These are phyloP conservation scores for Populus hybrid DNA, from an alignment of 441 rosid genomes.

Conservation along the genomic window DNA sequence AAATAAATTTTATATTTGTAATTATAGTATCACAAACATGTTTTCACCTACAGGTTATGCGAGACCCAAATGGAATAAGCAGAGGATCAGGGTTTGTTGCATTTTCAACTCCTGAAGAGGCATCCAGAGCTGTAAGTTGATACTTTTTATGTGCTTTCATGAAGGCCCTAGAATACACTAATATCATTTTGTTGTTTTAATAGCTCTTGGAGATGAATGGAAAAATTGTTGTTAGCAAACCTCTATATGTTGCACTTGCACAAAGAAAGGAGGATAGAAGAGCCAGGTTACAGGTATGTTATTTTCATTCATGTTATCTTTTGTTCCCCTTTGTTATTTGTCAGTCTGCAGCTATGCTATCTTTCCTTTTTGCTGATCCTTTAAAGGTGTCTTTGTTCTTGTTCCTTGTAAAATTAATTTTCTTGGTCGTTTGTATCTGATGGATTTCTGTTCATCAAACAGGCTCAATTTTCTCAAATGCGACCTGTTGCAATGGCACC, in stretches of 20 bases:
- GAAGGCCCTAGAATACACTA: neutral
- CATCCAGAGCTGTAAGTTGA: conserved; percentile 66
- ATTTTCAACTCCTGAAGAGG: conserved; percentile 69
- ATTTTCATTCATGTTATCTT: neutral
- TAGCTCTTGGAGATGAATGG: conserved; percentile 73
- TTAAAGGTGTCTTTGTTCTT: neutral
- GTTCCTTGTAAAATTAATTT: neutral
- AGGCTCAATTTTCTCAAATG: conserved; percentile 83
- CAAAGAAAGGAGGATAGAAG: conserved; percentile 71
- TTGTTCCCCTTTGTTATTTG: neutral
- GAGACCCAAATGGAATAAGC: conserved; percentile 61
- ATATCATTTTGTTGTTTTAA: conserved; percentile 10
- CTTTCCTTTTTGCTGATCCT: neutral
- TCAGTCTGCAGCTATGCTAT: neutral
- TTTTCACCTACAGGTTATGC: conserved; percentile 51
- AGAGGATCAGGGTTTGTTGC: conserved; percentile 34
- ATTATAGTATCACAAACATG: conserved; percentile 1
- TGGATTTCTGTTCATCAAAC: conserved; percentile 9
- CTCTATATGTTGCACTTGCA: conserved; percentile 75
- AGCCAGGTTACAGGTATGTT: conserved; percentile 64
- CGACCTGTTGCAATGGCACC: conserved; percentile 61
- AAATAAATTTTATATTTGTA: neutral
- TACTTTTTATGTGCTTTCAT: neutral
- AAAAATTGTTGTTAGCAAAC: conserved; percentile 67
- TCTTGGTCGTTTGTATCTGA: neutral